A percentile compares a stretch with the other conserved stretches of the same genome.
These are phyloP conservation scores for Calonectria leucothoes DNA, from an alignment of 2,329 filamentous ascomycete species.

Conservation along the genomic window DNA sequence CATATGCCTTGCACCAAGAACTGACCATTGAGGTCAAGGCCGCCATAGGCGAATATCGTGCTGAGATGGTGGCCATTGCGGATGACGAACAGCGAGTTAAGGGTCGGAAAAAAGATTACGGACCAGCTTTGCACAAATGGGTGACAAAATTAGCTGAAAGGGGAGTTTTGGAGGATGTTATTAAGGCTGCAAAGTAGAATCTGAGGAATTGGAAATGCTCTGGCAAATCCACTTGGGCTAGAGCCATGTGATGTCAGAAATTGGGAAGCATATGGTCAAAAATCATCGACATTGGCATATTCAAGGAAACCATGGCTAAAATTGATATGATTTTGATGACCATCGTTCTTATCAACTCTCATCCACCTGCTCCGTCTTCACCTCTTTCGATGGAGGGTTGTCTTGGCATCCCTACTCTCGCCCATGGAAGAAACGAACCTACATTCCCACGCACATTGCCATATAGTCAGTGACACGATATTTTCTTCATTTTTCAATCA, in stretches of 20 bases:
- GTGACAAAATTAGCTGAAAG: conserved; percentile 76
- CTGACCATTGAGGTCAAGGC: conserved; percentile 55
- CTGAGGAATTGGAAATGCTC: neutral
- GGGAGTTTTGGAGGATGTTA: conserved; percentile 64
- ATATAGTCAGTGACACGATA: too few relatives aligned
- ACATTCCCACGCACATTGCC: too few relatives aligned
- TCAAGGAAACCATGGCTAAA: neutral
- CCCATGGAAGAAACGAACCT: neutral
- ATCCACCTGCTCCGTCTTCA: neutral
- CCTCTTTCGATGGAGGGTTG: neutral
- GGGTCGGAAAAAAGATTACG: conserved; percentile 74
- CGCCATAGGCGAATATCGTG: conserved; percentile 58
- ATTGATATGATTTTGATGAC: neutral
- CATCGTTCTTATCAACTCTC: neutral
- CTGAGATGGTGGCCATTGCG: conserved; percentile 58
- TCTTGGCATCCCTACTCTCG: neutral
- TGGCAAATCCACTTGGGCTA: neutral
- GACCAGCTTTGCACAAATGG: conserved; percentile 76
- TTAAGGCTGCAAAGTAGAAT: conserved; percentile 37
- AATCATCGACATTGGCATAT: neutral
- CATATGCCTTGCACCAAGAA: conserved; percentile 51
- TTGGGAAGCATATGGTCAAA: neutral
- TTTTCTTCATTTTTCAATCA: neutral
- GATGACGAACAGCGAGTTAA: conserved; percentile 65
- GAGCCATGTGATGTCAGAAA: neutral